A percentile compares a stretch with the other conserved stretches of the same genome.
phyloP scores from a whole-genome alignment of 805 yeast species.

The Candida silvatica region DNA sequence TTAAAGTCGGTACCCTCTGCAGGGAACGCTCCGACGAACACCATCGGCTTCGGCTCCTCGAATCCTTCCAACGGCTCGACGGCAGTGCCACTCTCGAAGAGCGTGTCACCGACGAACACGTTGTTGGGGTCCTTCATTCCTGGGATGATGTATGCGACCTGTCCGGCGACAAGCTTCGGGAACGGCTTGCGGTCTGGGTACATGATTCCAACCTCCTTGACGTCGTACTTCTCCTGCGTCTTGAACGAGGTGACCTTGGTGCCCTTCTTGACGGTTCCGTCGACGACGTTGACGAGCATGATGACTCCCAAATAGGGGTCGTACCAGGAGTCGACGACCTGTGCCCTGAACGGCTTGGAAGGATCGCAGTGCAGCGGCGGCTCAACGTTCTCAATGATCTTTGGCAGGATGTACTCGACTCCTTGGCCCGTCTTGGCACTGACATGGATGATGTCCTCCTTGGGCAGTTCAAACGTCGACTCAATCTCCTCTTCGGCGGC shows the following conservation, averaged over 20 bases:
- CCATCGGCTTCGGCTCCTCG: constrained; percentile 97
- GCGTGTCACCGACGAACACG: constrained; percentile 88
- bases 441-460: constrained; percentile 68
- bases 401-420: constrained; percentile 72
- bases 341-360: constrained; percentile 51
- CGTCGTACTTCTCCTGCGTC: constrained; percentile 69
- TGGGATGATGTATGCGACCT: constrained; percentile 90
- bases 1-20: constrained; percentile 91
- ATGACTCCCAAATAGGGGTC: constrained; percentile 90
- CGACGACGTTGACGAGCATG: constrained; percentile 73
- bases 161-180: constrained; percentile 70
- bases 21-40: constrained; percentile 95
- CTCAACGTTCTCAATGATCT: constrained; percentile 76
- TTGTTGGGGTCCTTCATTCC: constrained; percentile 87
- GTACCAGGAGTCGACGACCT: constrained; percentile 96
- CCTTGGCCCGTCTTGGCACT: constrained; percentile 89
- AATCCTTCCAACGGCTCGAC: constrained; percentile 87
- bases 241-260: constrained; percentile 71
- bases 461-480: constrained; percentile 69
- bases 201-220: constrained; percentile 92
- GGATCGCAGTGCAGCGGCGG: constrained; percentile 34
- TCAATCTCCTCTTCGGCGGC: constrained; percentile 80
- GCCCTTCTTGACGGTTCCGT: constrained; percentile 71
- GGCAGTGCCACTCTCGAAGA: constrained; percentile 48
- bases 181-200: constrained; percentile 77